Evolutionary conservation across 2,329 filamentous ascomycete genomes (phyloP), one percentile per base, ranked within the genome.

Genomic region (Monilinia laxa): DNA sequence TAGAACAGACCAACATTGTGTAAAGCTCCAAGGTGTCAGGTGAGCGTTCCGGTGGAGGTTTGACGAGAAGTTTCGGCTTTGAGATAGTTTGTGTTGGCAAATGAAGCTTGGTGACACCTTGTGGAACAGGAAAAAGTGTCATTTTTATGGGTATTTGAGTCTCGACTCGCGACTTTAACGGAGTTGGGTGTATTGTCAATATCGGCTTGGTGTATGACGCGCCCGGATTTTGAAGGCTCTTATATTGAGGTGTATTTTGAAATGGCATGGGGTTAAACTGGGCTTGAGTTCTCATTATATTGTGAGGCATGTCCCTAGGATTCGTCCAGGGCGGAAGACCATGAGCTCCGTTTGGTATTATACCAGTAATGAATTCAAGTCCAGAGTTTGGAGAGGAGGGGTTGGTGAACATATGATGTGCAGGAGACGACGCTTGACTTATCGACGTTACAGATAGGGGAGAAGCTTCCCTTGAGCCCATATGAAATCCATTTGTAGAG

Each of bases 61-160:
- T 96, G 3, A 91, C 87, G 55, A 96, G 83, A 31, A 97, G 84
- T 78, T 98, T 98, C 9, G 93, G 91, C 77, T 98, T 98, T 25
- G 93, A 95, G 65, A 99, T 95, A 0, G 92, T 96, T 76, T 97
- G 89, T 4, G 90, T 87, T 5, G 94, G 95, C 20, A 99, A 84
- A 74, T 96, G 93, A 62, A 98, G 81, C 76, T 90, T 92, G 70
- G 89, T 91, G 67, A 93, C 86, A 14, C 90, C 90, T 0, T 83
- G 80, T 1, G 93, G 93, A 57, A 96, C 81, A 25, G 90, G 87
- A 67, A 87, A 89, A 51, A 98, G 79, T 0, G 88, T 90, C 78
- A 98, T 84, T 73, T 89, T 89, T 72, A 97, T 92, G 11, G 91
- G 91, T 72, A 98, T 97, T 76, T 98, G 95, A 0, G 95, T 98